A percentile compares a stretch with the other conserved stretches of the same genome.
Conservation (phyloP, 805 yeast genomes). For the Saturnispora halmiae region DNA sequence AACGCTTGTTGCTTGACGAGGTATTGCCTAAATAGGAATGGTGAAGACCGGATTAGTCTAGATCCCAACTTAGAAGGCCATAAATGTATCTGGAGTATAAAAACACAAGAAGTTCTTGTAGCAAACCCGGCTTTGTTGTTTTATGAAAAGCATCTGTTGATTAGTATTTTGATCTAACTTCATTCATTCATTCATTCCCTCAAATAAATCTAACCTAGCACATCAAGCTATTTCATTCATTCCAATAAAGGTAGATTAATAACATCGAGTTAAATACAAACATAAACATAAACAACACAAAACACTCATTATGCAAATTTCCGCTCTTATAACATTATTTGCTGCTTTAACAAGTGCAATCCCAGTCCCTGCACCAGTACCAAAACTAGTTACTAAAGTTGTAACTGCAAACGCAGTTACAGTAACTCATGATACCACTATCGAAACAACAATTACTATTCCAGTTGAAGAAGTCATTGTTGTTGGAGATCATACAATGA, state of each 20-base stretch:
- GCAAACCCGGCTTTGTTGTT: too few species aligned
- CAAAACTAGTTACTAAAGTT: conserved; percentile 19
- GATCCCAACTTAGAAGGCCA: too few species aligned
- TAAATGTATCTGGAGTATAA: too few species aligned
- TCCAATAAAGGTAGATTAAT: background rate
- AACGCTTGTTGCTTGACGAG: too few species aligned
- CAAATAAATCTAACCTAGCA: background rate
- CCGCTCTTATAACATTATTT: conserved; percentile 6
- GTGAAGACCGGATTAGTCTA: too few species aligned
- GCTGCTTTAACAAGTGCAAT: conserved; percentile 6
- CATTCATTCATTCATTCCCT: conserved; percentile 4
- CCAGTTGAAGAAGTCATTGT: conserved; percentile 28
- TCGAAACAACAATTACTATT: conserved; percentile 4
- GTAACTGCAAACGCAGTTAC: conserved; percentile 21
- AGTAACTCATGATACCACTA: conserved; percentile 16
- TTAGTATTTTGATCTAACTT: background rate
- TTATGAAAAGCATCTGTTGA: background rate
- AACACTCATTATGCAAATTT: conserved; percentile 11
- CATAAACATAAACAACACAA: background rate
- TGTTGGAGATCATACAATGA: conserved; percentile 14
- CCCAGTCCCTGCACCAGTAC: conserved; percentile 21
- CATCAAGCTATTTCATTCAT: conserved; percentile 1
- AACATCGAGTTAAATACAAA: background rate
- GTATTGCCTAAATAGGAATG: too few species aligned
- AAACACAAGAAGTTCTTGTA: too few species aligned